A percentile compares a stretch with the other conserved stretches of the same genome.
Evolutionary conservation across 164 flowering plant genomes (phyloP).

Genomic region (Piper longum): DNA sequence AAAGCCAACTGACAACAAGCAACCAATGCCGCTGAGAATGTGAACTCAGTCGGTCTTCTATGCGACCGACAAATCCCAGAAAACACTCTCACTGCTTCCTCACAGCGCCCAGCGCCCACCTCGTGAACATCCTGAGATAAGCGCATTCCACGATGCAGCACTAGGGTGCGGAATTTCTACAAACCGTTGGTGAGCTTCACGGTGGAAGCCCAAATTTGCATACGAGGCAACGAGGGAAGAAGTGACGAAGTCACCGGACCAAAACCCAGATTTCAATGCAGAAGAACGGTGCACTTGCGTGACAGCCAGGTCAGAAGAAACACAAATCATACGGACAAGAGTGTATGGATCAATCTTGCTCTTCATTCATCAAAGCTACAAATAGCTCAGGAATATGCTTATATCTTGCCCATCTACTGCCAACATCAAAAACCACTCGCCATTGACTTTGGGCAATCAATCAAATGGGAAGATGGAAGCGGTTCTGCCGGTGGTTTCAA

Average conservation of each 20-base stretch:
- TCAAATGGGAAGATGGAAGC: no score
- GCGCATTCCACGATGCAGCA: slow-evolving; percentile 54
- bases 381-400: no score
- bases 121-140: slow-evolving; percentile 44
- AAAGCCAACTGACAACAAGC: slow-evolving; percentile 34
- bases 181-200: slow-evolving; percentile 36
- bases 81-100: slow-evolving; percentile 28
- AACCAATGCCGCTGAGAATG: slow-evolving; percentile 36
- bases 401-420: no score
- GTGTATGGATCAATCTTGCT: slow-evolving; percentile 15
- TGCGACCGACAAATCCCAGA: slow-evolving; percentile 26
- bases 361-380: no score
- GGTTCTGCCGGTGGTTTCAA: no score
- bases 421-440: no score
- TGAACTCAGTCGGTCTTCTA: slow-evolving; percentile 24
- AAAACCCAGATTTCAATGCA: slow-evolving; percentile 32
- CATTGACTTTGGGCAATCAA: no score
- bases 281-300: slow-evolving; percentile 38
- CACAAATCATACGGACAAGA: slow-evolving; percentile 28
- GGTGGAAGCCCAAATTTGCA: slow-evolving; percentile 13
- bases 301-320: slow-evolving; percentile 18
- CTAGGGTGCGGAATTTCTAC: slow-evolving; percentile 46
- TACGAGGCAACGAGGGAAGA: slow-evolving; percentile 33
- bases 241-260: slow-evolving; percentile 26
- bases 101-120: slow-evolving; percentile 21